Evolutionary conservation across 2,329 filamentous ascomycete species (phyloP).

Genomic region (Colletotrichum cuscutae): DNA sequence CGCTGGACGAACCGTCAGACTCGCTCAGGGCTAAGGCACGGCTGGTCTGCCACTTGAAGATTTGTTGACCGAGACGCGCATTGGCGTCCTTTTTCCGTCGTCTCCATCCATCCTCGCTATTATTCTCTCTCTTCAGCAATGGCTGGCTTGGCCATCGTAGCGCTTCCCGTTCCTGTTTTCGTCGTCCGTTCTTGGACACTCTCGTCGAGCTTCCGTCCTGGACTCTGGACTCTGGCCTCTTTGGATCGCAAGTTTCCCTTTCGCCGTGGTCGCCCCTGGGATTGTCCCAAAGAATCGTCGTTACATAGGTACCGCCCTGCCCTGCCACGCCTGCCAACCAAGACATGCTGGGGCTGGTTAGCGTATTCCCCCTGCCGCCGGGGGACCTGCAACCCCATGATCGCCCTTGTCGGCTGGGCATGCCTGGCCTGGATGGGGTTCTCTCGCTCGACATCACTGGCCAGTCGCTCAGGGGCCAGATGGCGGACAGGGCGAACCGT

Average conservation of each 20-base stretch:
- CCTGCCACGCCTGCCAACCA: conserved; percentile 18
- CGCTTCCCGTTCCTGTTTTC: not conserved
- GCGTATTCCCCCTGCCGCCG: conserved; percentile 21
- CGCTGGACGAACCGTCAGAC: conserved; percentile 4
- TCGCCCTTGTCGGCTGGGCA: conserved; percentile 31
- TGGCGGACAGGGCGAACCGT: not conserved
- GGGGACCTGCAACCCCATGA: conserved; percentile 29
- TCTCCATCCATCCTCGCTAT: not conserved
- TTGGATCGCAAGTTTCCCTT: not conserved
- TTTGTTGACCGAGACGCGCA: conserved; percentile 28
- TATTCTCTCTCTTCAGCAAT: not conserved
- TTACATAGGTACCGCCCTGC: not conserved
- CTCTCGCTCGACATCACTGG: not conserved
- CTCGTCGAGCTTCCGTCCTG: not conserved
- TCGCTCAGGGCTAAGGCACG: conserved; percentile 28
- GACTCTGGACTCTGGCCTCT: not conserved
- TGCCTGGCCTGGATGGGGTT: conserved; percentile 29
- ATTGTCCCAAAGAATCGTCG: conserved; percentile 15
- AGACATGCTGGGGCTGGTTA: conserved; percentile 23
- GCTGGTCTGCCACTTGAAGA: conserved; percentile 10
- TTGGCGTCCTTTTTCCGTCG: not conserved
- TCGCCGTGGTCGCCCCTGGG: not conserved
- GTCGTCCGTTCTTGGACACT: not conserved
- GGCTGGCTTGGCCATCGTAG: not conserved
- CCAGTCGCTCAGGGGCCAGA: not conserved